Conservation (phyloP, 192 early-diverging fungal species). For the Phycomyces blakesleeanus region DNA sequence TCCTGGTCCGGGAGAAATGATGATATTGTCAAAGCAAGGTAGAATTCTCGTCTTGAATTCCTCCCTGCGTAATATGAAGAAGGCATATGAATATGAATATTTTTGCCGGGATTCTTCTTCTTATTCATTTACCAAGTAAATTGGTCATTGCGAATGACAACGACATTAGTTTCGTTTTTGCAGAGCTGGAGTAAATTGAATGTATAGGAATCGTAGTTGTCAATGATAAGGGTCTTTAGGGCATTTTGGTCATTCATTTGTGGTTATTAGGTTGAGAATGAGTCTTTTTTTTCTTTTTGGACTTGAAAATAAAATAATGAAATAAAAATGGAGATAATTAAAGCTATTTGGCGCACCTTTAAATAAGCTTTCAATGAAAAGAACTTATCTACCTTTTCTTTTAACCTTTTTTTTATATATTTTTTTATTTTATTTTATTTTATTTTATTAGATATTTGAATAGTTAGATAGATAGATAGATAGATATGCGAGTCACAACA, state of each 20-base stretch:
- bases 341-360: too few relatives aligned
- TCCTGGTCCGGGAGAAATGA: constrained; percentile 95
- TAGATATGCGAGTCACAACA: too few relatives aligned
- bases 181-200: constrained; percentile 88
- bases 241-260: not conserved
- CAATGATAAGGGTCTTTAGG: constrained; percentile 74
- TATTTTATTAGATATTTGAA: too few relatives aligned
- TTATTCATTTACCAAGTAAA: constrained; percentile 63
- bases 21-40: constrained; percentile 81
- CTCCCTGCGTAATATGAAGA: constrained; percentile 38
- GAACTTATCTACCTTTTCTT: too few relatives aligned
- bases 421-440: too few relatives aligned
- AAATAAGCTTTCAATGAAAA: too few relatives aligned
- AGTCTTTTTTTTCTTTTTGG: too few relatives aligned
- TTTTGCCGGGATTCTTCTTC: not conserved
- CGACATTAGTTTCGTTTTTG: constrained; percentile 45
- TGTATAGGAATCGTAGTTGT: constrained; percentile 98
- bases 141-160: constrained; percentile 93
- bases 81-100: not conserved
- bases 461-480: too few relatives aligned
- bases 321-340: too few relatives aligned
- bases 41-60: constrained; percentile 56
- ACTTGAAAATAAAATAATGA: too few relatives aligned
- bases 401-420: too few relatives aligned
- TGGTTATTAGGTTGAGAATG: too few relatives aligned